phyloP scores from a whole-genome alignment of 2,329 filamentous ascomycete genomes.

The Stagonosporopsis vannaccii region DNA sequence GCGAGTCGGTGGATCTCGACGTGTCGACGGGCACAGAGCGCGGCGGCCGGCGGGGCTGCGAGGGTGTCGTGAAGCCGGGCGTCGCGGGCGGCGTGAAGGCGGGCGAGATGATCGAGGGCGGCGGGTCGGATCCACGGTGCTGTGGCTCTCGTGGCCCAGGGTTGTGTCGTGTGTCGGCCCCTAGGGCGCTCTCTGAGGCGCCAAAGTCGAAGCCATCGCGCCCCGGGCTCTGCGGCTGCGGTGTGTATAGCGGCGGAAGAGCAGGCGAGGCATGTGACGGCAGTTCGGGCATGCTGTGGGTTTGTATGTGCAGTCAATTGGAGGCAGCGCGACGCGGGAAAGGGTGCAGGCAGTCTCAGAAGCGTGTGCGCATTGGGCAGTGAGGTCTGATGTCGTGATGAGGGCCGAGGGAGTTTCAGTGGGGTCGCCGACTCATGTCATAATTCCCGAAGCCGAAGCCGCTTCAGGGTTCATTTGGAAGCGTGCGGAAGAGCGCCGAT shows the following conservation, averaged over 20 bases:
- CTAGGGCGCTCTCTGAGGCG: conserved; percentile 19
- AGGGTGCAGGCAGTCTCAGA: background rate
- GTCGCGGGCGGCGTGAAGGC: conserved; percentile 53
- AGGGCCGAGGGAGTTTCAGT: conserved; percentile 26
- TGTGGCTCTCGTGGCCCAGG: background rate
- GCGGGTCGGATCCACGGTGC: conserved; percentile 25
- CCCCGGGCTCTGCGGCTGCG: conserved; percentile 56
- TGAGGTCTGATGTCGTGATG: conserved; percentile 15
- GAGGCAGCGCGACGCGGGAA: conserved; percentile 8
- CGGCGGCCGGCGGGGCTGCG: conserved; percentile 41
- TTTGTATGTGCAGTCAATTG: conserved; percentile 9
- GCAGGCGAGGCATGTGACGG: conserved; percentile 63
- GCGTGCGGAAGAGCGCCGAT: conserved; percentile 33
- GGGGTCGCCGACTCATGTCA: conserved; percentile 14
- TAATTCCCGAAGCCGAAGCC: conserved; percentile 22
- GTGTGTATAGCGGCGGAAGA: conserved; percentile 61
- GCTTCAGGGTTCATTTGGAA: conserved; percentile 26
- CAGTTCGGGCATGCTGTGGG: conserved; percentile 58
- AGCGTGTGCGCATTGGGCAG: conserved; percentile 1
- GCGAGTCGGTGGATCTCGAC: conserved; percentile 44
- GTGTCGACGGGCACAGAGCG: conserved; percentile 55
- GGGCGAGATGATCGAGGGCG: conserved; percentile 57
- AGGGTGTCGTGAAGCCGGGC: conserved; percentile 44
- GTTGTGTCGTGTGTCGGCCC: background rate
- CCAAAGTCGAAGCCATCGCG: conserved; percentile 50